phyloP scores from a whole-genome alignment of 139 green algal species.

The Tetraselmis chui region DNA sequence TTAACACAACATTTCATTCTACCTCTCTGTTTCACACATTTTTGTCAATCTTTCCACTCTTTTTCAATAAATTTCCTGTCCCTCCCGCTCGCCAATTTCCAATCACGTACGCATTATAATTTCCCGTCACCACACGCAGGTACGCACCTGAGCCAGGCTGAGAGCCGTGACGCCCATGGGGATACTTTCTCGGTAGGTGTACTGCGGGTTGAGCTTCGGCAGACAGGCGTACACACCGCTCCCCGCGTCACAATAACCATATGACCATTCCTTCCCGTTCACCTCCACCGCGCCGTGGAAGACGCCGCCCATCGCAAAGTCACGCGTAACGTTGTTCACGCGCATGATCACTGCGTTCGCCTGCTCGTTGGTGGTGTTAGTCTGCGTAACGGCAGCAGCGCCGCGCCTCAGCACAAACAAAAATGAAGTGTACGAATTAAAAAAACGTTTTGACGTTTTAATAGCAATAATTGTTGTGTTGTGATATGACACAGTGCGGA shows the following conservation, averaged over 20 bases:
- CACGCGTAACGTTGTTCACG: slow-evolving; percentile 44
- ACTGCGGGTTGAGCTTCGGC: slow-evolving; percentile 49
- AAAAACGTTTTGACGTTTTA: no score
- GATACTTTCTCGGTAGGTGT: slow-evolving; percentile 57
- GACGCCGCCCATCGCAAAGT: slow-evolving; percentile 40
- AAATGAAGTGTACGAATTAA: no score
- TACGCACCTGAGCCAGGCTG: slow-evolving; percentile 17
- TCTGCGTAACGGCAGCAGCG: no score
- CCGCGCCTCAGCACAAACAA: no score
- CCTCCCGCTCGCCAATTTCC: no score
- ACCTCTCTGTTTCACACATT: no score
- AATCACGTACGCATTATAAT: no score
- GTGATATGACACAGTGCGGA: background rate
- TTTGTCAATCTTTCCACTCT: no score
- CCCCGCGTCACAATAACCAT: slow-evolving; percentile 61
- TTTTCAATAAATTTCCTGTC: no score
- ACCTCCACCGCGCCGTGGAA: slow-evolving; percentile 57
- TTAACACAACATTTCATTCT: no score
- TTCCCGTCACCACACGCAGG: no score
- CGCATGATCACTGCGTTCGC: background rate
- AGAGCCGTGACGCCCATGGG: slow-evolving; percentile 45
- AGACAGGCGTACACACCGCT: slow-evolving; percentile 53
- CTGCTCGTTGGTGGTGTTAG: background rate
- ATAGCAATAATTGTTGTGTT: no score
- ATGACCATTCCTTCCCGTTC: slow-evolving; percentile 57